These are phyloP conservation scores for Bothriochloa decipiens DNA, from an alignment of 176 grass and related monocot genomes.

Conservation along the genomic window DNA sequence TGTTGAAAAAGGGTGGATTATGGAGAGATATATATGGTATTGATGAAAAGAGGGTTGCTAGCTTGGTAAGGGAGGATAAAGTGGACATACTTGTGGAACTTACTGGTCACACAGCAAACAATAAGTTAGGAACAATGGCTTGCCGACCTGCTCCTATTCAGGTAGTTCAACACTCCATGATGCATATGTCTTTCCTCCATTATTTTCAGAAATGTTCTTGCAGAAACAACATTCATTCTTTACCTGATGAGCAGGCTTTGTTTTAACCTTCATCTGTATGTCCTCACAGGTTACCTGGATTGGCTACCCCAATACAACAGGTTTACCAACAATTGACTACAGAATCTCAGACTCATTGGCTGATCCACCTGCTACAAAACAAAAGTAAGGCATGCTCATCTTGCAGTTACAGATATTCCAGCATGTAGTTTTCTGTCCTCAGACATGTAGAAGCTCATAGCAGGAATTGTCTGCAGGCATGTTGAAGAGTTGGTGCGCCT, in stretches of 20 bases:
- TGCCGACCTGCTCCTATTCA: slow-evolving; percentile 92
- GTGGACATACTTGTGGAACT: slow-evolving; percentile 99
- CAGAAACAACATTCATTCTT: slow-evolving; percentile 20
- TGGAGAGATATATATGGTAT: slow-evolving; percentile 99
- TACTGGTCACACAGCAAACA: slow-evolving; percentile 98
- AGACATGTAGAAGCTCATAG: slow-evolving; percentile 37
- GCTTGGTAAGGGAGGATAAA: slow-evolving; percentile 92
- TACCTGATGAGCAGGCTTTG: neutral
- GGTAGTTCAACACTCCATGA: slow-evolving; percentile 48
- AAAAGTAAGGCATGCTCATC: slow-evolving; percentile 65
- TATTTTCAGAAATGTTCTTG: slow-evolving; percentile 28
- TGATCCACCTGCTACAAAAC: slow-evolving; percentile 72
- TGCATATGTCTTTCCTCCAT: slow-evolving; percentile 18
- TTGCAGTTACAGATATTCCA: neutral
- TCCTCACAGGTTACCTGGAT: slow-evolving; percentile 88
- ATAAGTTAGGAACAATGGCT: slow-evolving; percentile 95
- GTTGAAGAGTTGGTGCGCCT: slow-evolving; percentile 92
- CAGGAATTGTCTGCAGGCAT: slow-evolving; percentile 59
- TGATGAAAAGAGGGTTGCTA: slow-evolving; percentile 91
- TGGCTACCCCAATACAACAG: slow-evolving; percentile 99
- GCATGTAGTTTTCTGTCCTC: slow-evolving; percentile 2
- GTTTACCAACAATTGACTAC: slow-evolving; percentile 96
- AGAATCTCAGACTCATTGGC: slow-evolving; percentile 85
- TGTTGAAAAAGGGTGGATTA: slow-evolving; percentile 85
- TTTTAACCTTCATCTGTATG: slow-evolving; percentile 37